Base-by-base conservation (phyloP, 1,284 basidiomycete genomes). In the Marasmius oreades region DNA sequence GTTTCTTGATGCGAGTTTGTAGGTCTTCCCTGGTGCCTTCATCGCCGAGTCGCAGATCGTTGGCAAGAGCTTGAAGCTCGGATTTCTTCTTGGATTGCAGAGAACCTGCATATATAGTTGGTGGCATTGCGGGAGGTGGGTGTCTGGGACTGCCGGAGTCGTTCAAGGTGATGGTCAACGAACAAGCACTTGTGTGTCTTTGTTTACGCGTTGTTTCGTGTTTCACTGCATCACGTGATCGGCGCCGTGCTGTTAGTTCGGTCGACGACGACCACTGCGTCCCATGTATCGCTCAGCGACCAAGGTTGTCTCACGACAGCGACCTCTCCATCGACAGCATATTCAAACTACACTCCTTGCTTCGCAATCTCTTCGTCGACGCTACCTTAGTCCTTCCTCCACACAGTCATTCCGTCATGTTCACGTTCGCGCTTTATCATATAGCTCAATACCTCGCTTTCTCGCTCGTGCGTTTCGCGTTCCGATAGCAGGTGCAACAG, bases 391-490 rank as follows among this genome's bases (percentile, higher is more conserved):
- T 2, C 71, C 73, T 3, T 68, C 75, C 0, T 73, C 74, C 3
- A 68, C 14, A 16, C 47, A 50, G 31, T 28, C 47, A 11, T 50
- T 73, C n/a, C 79, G 87, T 12, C 80, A 80, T 64, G 73, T 89
- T 55, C 88, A 92, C 65, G 78, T 82, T 22, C 84, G 92, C 52
- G 84, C 88, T 3, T 77, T 95, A 18, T 93, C 92, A 10, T 95
- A 94, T 69, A 80, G 85, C 7, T 86, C 91, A 10, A 87, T 95
- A 54, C 93, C 93, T 12, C 78, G 85, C 60, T 90, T 95, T 62
- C 81, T 95, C 47, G 85, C 87, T 0, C 78, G 92, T 43, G 93
- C 92, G 0, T 93, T 95, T 67, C 78, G 88, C 52, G 85, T 95
- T 1, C 93, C 93, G 33, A 79, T 93, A 60, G 93, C 92, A 31